Evolutionary conservation across 768 basidiomycete species (phyloP).

Genomic region (Calocera viscosa): DNA sequence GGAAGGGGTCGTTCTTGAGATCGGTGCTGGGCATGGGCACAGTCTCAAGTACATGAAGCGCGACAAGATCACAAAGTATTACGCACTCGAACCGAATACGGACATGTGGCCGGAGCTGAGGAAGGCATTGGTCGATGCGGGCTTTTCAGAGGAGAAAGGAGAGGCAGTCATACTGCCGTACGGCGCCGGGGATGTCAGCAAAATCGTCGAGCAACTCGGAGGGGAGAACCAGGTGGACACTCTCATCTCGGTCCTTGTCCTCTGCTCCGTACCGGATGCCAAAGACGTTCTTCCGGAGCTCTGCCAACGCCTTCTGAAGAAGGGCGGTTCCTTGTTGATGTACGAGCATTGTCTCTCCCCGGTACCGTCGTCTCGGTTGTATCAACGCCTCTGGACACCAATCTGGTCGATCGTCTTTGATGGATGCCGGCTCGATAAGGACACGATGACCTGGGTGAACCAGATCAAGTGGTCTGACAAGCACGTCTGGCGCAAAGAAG

Average conservation of each 20-base stretch:
- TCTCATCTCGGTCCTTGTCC: constrained; percentile 48
- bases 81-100: constrained; percentile 60
- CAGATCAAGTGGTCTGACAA: constrained; percentile 38
- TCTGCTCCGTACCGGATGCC: constrained; percentile 54
- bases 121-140: constrained; percentile 35
- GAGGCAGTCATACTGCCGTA: constrained; percentile 46
- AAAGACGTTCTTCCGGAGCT: constrained; percentile 37
- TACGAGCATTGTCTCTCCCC: constrained; percentile 59
- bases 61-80: constrained; percentile 44
- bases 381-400: constrained; percentile 65
- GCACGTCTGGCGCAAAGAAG: constrained; percentile 34
- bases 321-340: constrained; percentile 52
- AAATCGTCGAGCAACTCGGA: constrained; percentile 34
- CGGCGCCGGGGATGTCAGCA: constrained; percentile 45
- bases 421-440: constrained; percentile 47
- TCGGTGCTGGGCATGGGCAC: constrained; percentile 60
- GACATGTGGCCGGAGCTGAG: constrained; percentile 53
- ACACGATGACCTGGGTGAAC: constrained; percentile 17
- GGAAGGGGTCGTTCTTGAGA: constrained; percentile 48
- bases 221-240: constrained; percentile 39
- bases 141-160: constrained; percentile 42
- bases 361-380: constrained; percentile 45
- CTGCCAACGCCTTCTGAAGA: constrained; percentile 41
- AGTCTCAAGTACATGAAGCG: constrained; percentile 48
- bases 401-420: constrained; percentile 49